Conservation (phyloP, 179 eudicot species). For the Silene vulgaris region DNA sequence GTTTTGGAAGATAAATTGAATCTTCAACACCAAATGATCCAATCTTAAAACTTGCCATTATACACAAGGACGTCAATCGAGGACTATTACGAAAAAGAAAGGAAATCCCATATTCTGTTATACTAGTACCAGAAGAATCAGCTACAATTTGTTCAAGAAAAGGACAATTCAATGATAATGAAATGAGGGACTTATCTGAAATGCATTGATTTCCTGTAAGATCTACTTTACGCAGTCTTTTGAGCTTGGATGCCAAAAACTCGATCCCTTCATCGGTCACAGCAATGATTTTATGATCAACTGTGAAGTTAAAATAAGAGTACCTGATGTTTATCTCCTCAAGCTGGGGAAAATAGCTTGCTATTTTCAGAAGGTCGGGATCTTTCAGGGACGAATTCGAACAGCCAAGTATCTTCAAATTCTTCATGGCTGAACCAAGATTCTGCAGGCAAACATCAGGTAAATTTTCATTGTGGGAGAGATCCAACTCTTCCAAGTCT, state of each 20-base stretch:
- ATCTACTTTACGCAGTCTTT: conserved; percentile 25
- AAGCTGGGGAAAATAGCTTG: conserved; percentile 23
- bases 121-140: neutral
- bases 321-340: conserved; percentile 21
- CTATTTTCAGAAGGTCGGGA: conserved; percentile 24
- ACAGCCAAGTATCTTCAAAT: conserved; percentile 23
- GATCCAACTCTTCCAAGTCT: conserved; percentile 28
- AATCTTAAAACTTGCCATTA: conserved; percentile 14
- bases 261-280: conserved; percentile 32
- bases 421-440: conserved; percentile 23
- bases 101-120: conserved; percentile 27
- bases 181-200: conserved; percentile 34
- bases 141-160: conserved; percentile 21
- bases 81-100: conserved; percentile 23
- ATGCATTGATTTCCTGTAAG: conserved; percentile 23
- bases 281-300: conserved; percentile 11
- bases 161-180: conserved; percentile 30
- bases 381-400: conserved; percentile 15
- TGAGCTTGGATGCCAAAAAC: conserved; percentile 26
- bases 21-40: conserved; percentile 1
- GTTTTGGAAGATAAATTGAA: neutral
- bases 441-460: conserved; percentile 21
- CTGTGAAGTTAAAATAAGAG: too few relatives aligned
- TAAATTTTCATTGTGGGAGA: conserved; percentile 14
- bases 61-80: conserved; percentile 22